Evolutionary conservation across 352 stramenopile species (phyloP), one percentile per base, ranked within the genome.

Genomic region (Pythium brachiatum): DNA sequence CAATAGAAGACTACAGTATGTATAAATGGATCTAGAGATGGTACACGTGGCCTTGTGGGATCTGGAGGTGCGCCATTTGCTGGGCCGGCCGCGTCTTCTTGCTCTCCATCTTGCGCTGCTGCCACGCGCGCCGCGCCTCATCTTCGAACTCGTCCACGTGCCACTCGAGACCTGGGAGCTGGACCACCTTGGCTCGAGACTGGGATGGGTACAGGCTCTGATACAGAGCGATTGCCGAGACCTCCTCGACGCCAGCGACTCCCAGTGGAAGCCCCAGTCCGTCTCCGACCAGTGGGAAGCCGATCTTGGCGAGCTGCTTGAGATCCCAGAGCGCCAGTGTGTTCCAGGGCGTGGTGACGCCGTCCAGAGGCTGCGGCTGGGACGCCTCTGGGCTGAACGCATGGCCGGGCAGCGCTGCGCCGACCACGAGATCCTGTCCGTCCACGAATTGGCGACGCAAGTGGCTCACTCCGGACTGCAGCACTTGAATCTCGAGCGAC

Each of bases 311-410:
- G 38, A 99, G 77, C 63, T 94, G 92, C 25, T 62, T 20, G 13
- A 98, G 57, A 62, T 97, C 89, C 96, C 96, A 99, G 3, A 98
- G 66, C 26, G 94, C 95, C 1, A 98, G 78, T 27, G 96, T 99
- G 75, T 99, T 98, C 96, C 96, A 99, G 9, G 96, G 95, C 59
- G 80, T 91, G 25, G 95, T 98, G 55, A 87, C 64, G 9, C 95
- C 96, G 44, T 76, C 93, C 32, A 98, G 80, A 58, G 78, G 60
- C 25, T 92, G 57, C 2, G 72, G 69, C 56, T 88, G 67, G 2
- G 64, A 62, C 7, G 62, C 56, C n/a, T 63, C 27, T 5, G 76
- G 71, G n/a, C 73, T 44, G 57, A 90, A 90, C 12, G 68, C 59
- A 56, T 95, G 85, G 18, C 94, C 92, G 52, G 90, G 86, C 23